Evolutionary conservation across 305 asterid genomes (phyloP), one percentile per base, ranked within the genome.

Genomic region (Nicotiana rustica): DNA sequence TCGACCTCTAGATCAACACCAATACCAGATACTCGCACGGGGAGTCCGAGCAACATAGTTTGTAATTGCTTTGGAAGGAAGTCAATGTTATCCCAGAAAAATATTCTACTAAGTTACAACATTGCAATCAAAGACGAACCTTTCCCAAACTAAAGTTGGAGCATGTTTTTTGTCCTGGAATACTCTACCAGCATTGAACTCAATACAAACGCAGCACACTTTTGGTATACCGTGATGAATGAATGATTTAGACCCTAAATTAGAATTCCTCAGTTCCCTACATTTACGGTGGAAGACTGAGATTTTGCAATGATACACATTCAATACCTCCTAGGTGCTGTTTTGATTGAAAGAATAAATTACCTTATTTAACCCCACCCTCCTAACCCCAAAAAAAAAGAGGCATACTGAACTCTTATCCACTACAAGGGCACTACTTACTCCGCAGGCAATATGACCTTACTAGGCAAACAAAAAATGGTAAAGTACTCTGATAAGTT

Each of bases 241-340:
- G 38, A 71, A 49, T 49, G 62, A 49, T 33, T 49, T 49, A 73
- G 61, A 71, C 78, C 61, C 61, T 71, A 59, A 18, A 71, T 70
- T 57, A 71, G 3, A 33, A 21, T 10, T 6, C 13, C 7, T 13
- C 55, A 19, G 38, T 47, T 71, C 60, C 78, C 78, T 19, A 44
- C 6, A 71, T 71, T 71, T 71, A 3, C 25, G 12, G 12, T 41
- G 19, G 60, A 71, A 44, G 38, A 71, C 4, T 71, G 18, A 19
- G 78, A 17, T 71, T 5, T 12, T 41, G 61, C 44, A 19, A 44
- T 14, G 78, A 70, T 12, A 71, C 38, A 44, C 61, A 71, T 19
- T 13, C 19, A 47, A 71, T 47, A 71, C 61, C 61, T 21, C 61
- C 38, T 71, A 44, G 36, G 61, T 71, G 60, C 3, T 41, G n/a